These are phyloP conservation scores for Aspergillus homomorphus DNA, from an alignment of 495 filamentous ascomycete genomes.

Conservation along the genomic window DNA sequence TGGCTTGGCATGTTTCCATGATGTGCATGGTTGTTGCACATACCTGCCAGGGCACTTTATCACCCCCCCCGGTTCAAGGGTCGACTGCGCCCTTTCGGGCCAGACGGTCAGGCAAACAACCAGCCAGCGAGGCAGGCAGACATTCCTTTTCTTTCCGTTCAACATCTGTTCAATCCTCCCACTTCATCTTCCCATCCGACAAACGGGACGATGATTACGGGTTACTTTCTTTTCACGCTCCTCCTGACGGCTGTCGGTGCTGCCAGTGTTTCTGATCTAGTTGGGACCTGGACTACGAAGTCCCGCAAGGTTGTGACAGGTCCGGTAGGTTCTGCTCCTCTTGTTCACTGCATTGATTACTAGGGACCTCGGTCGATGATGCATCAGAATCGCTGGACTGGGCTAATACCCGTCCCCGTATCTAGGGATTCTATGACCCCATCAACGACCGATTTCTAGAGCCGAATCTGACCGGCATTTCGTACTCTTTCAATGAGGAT, in stretches of 20 bases:
- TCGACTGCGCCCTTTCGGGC: conserved; percentile 15
- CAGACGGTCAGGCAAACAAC: not conserved
- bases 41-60: not conserved
- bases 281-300: conserved; percentile 78
- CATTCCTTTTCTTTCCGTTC: conserved; percentile 4
- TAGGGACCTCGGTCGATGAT: not conserved
- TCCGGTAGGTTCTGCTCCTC: conserved; percentile 49
- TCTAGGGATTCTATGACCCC: conserved; percentile 73
- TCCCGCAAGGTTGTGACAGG: conserved; percentile 70
- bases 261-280: conserved; percentile 46
- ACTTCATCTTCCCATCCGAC: not conserved
- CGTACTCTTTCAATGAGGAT: conserved; percentile 73
- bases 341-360: not conserved
- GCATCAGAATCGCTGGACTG: not conserved
- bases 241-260: conserved; percentile 29
- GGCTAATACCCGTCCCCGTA: not conserved
- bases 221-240: conserved; percentile 17
- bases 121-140: not conserved
- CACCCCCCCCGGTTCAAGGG: conserved; percentile 10
- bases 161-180: not conserved
- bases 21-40: conserved; percentile 9
- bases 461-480: conserved; percentile 69
- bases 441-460: conserved; percentile 66
- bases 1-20: conserved; percentile 10
- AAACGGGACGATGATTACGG: conserved; percentile 14